These are phyloP conservation scores for Sporisorium iseilematis-ciliati DNA, from an alignment of 1,284 basidiomycete species.

Conservation along the genomic window DNA sequence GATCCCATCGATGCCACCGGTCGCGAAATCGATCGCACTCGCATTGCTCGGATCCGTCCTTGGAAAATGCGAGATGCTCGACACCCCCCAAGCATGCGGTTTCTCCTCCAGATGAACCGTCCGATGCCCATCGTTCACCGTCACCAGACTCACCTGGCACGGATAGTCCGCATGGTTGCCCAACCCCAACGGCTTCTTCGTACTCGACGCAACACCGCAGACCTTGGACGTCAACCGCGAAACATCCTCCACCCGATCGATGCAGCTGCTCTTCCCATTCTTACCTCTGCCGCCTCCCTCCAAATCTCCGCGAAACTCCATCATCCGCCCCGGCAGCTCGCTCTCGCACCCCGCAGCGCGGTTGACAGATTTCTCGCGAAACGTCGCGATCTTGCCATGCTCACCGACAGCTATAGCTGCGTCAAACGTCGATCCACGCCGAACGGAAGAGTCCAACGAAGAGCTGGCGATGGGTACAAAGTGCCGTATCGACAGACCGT, in stretches of 20 bases:
- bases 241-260: conserved; percentile 42
- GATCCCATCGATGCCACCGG: conserved; percentile 44
- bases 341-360: neutral
- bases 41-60: conserved; percentile 30
- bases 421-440: conserved; percentile 26
- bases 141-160: conserved; percentile 43
- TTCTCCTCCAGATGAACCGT: conserved; percentile 38
- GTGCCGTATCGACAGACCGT: conserved; percentile 22
- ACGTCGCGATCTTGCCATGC: conserved; percentile 21
- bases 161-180: conserved; percentile 33
- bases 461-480: conserved; percentile 22
- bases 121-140: conserved; percentile 24
- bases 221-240: conserved; percentile 41
- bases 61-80: conserved; percentile 39
- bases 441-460: conserved; percentile 7
- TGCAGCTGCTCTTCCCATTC: conserved; percentile 19
- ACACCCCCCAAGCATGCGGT: conserved; percentile 31
- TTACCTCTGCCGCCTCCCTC: neutral
- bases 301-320: conserved; percentile 14
- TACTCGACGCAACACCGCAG: conserved; percentile 43
- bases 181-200: conserved; percentile 28
- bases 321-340: conserved; percentile 12
- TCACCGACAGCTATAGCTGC: conserved; percentile 32
- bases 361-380: conserved; percentile 4
- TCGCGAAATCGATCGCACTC: conserved; percentile 41